Evolutionary conservation across 1,139 yeast species (phyloP), one percentile per base, ranked within the genome.

Genomic region (Geotrichum carabidarum): DNA sequence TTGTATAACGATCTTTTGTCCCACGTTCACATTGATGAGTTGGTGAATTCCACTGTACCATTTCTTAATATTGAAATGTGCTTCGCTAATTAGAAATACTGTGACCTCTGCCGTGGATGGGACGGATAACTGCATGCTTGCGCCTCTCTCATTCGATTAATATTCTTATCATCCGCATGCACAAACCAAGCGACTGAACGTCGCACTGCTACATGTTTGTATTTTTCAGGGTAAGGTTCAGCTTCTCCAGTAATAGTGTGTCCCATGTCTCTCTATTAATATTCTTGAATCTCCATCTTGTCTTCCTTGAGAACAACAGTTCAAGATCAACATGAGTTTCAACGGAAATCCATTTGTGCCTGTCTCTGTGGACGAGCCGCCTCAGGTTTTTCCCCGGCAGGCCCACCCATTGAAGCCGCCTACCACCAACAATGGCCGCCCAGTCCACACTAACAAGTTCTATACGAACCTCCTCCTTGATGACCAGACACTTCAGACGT

Each of bases 391-490:
- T 67, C 64, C 78, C 8, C 69, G 74, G 59, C 87, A 70, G 54
- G 68, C 67, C 55, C 85, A 76, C 50, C 70, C 68, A 44, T 70
- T 73, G 70, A 60, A 61, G 1, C 90, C 79, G 18, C 62, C 61
- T 68, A 81, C 61, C n/a, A 71, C 74, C 38, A 73, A 74, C 43
- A 63, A 61, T 31, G 44, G 30, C 18, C 35, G 48, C 40, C 88
- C 95, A 6, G 76, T 82, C 48, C 81, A 82, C 60, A 89, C 97
- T 17, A 90, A 90, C 72, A 88, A 89, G 67, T 90, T 88, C 69
- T 89, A 86, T 67, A 84, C 87, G 8, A 90, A 90, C 69, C 72
- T 89, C 66, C 71, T 88, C 58, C 77, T 90, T 27, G 93, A 77
- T 1, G 71, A 73, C 43, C 93, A 86, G 65, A 78, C 79, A 9